Evolutionary conservation across 257 asterid species (phyloP).

Genomic region (Leonotis leonurus): DNA sequence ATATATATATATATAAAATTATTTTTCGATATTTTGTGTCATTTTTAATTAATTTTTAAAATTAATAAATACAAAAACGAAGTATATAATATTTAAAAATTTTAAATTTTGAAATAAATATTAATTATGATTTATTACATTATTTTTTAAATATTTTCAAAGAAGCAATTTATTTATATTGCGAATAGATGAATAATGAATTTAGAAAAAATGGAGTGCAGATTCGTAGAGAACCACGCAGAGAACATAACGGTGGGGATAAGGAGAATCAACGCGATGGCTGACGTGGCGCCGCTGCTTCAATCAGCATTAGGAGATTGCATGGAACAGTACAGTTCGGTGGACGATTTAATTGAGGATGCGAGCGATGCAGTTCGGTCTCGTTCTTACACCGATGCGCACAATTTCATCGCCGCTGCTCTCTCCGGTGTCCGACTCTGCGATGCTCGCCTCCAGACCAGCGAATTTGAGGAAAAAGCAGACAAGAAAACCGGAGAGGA

Average conservation of each 20-base stretch:
- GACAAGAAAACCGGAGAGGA: not conserved
- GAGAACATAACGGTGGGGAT: constrained; percentile 22
- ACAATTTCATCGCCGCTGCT: constrained; percentile 29
- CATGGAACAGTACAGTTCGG: constrained; percentile 35
- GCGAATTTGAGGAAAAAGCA: constrained; percentile 11
- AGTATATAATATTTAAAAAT: too few relatives aligned
- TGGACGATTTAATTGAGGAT: constrained; percentile 55
- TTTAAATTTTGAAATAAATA: too few relatives aligned
- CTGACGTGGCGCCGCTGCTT: constrained; percentile 25
- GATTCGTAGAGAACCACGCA: constrained; percentile 29
- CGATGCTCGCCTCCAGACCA: constrained; percentile 12
- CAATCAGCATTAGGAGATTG: constrained; percentile 47
- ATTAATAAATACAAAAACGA: too few relatives aligned
- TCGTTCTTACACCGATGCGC: constrained; percentile 20
- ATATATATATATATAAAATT: too few relatives aligned
- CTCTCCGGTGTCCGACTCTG: constrained; percentile 27
- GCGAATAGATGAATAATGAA: too few relatives aligned
- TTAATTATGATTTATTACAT: too few relatives aligned
- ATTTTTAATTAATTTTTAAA: too few relatives aligned
- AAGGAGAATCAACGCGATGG: not conserved
- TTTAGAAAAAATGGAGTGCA: too few relatives aligned
- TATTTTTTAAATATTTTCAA: too few relatives aligned
- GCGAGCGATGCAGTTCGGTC: constrained; percentile 21
- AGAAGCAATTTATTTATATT: too few relatives aligned
- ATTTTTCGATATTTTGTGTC: too few relatives aligned